Percentiles rank a stretch among this genome's conserved stretches.
These are phyloP conservation scores for Dryas octopetala DNA, from an alignment of 306 rosid genomes.

Conservation along the genomic window DNA sequence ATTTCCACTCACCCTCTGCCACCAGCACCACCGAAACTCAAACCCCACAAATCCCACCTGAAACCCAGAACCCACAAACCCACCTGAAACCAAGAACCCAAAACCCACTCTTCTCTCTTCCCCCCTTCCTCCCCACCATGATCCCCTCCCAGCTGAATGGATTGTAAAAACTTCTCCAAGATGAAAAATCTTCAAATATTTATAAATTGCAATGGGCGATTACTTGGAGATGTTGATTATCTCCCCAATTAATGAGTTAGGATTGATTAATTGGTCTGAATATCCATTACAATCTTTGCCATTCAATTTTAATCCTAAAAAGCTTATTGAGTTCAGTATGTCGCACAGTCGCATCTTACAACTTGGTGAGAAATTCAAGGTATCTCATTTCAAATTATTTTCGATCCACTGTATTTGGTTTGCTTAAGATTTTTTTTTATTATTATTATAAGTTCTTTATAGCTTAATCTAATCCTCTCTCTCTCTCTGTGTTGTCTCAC, in stretches of 20 bases:
- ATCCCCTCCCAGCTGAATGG: neutral
- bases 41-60: too few species aligned
- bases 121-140: too few species aligned
- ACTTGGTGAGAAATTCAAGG: constrained; percentile 24
- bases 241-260: constrained; percentile 30
- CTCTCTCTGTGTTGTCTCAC: neutral
- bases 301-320: constrained; percentile 25
- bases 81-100: too few species aligned
- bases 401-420: neutral
- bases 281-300: constrained; percentile 38
- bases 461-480: neutral
- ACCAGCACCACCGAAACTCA: too few species aligned
- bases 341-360: constrained; percentile 27
- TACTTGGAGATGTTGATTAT: constrained; percentile 26
- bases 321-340: constrained; percentile 12
- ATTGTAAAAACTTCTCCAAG: constrained; percentile 14
- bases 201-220: constrained; percentile 24
- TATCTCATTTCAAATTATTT: neutral
- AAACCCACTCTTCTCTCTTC: too few species aligned
- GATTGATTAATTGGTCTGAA: constrained; percentile 37
- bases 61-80: too few species aligned
- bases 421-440: too few species aligned
- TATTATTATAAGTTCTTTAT: constrained; percentile 3
- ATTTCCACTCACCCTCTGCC: too few species aligned
- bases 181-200: constrained; percentile 34